phyloP scores from a whole-genome alignment of 1,284 basidiomycete species.

The Sanghuangporus sanghuang region DNA sequence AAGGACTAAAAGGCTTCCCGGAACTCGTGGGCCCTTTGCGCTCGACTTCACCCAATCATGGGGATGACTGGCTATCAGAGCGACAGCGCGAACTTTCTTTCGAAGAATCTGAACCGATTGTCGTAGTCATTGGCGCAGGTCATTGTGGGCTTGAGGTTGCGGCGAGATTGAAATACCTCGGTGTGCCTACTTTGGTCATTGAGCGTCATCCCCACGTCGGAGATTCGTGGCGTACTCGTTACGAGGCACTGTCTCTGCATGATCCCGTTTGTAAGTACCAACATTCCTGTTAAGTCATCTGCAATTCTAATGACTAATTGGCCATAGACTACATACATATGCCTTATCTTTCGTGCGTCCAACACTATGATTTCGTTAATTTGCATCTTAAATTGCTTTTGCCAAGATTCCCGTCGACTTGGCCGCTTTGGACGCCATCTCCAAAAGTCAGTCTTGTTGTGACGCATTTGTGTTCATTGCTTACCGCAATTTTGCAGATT shows the following conservation, averaged over 20 bases:
- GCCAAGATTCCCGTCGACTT: conserved; percentile 30
- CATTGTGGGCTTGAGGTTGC: conserved; percentile 60
- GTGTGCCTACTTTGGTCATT: conserved; percentile 46
- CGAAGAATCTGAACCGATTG: conserved; percentile 35
- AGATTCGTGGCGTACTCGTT: conserved; percentile 55
- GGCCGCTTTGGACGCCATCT: conserved; percentile 47
- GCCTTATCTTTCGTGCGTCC: conserved; percentile 48
- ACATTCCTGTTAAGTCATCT: not conserved
- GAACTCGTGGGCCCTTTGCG: conserved; percentile 38
- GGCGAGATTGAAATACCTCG: conserved; percentile 52
- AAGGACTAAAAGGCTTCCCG: conserved; percentile 48
- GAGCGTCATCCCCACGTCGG: conserved; percentile 52
- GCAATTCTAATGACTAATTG: conserved; percentile 11
- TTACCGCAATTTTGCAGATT: conserved; percentile 33
- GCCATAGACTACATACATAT: conserved; percentile 48
- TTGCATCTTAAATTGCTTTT: not conserved
- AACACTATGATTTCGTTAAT: not conserved
- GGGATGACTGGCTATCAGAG: conserved; percentile 33
- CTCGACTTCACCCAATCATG: conserved; percentile 34
- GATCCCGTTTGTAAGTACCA: conserved; percentile 55
- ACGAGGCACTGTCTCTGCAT: conserved; percentile 57
- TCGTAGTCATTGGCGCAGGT: conserved; percentile 58
- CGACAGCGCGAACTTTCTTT: conserved; percentile 38
- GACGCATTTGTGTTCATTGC: conserved; percentile 17
- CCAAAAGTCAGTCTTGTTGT: conserved; percentile 33